Evolutionary conservation across 2,329 filamentous ascomycete species (phyloP).

Genomic region (Cladosporium sp.): DNA sequence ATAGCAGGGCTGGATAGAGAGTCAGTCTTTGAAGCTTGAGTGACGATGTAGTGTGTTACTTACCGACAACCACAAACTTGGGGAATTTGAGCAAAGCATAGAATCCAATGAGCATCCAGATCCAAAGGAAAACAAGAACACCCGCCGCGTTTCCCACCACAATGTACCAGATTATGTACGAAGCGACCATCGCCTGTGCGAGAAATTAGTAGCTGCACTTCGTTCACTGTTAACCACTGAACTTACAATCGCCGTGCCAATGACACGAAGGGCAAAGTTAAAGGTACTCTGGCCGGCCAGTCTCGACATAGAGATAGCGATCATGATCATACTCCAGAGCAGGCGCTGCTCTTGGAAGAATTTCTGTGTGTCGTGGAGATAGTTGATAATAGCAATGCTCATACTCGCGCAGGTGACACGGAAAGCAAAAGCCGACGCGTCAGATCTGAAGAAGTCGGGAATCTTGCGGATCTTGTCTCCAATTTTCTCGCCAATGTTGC

Average conservation of each 20-base stretch:
- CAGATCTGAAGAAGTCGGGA: slow-evolving; percentile 61
- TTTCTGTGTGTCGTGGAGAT: slow-evolving; percentile 59
- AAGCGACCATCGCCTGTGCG: slow-evolving; percentile 63
- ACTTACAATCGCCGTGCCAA: slow-evolving; percentile 57
- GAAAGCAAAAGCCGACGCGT: slow-evolving; percentile 69
- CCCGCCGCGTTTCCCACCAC: slow-evolving; percentile 62
- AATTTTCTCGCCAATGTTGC: slow-evolving; percentile 58
- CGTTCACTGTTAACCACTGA: neutral
- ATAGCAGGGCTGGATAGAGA: slow-evolving; percentile 48
- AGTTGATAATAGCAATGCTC: slow-evolving; percentile 68
- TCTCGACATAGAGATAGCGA: slow-evolving; percentile 67
- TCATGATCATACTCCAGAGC: slow-evolving; percentile 77
- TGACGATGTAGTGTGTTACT: neutral
- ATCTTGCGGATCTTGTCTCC: slow-evolving; percentile 62
- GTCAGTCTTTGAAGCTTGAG: neutral
- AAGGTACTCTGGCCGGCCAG: slow-evolving; percentile 72
- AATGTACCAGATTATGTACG: slow-evolving; percentile 76
- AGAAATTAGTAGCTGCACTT: slow-evolving; percentile 34
- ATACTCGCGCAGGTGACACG: slow-evolving; percentile 71
- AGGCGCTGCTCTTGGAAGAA: slow-evolving; percentile 71
- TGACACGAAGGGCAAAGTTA: slow-evolving; percentile 62
- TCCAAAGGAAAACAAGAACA: slow-evolving; percentile 69
- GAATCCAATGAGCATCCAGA: slow-evolving; percentile 61
- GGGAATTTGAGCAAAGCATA: slow-evolving; percentile 70
- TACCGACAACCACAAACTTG: slow-evolving; percentile 59